Evolutionary conservation across 2,329 filamentous ascomycete genomes (phyloP), one percentile per base, ranked within the genome.

Genomic region (Neonectria punicea): DNA sequence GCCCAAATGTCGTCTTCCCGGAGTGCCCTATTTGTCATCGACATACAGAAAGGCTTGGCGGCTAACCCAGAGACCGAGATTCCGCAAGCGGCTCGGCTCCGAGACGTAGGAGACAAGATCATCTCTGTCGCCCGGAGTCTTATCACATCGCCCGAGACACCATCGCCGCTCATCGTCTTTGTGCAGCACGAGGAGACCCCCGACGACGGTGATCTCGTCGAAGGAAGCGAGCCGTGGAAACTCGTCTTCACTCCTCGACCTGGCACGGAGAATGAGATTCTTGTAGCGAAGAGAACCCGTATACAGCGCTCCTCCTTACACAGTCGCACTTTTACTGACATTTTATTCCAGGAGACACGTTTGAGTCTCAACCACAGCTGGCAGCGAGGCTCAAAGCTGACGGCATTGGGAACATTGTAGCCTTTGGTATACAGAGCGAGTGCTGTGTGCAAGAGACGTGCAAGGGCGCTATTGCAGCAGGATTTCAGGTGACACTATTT

Each of bases 391-490:
- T 43, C 7, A 43, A 11, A 20, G 39, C 39, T 20, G n/a, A 43
- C 1, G 39, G 39, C 3, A 43, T 43, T 43, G n/a, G 5, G 4
- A 43, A 58, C 0, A 65, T 68, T 20, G 43, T 67, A 6, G 61
- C 44, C 2, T 68, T 67, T 44, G 66, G 66, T 2, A 49, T 67
- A 9, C 66, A 67, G 47, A 68, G 66, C 18, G 65, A 68, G 36
- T 68, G 65, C 36, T 68, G 66, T 28, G 65, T 68, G 10, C 32
- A 61, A 8, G 55, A 61, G 47, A 68, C 66, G 5, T 61, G 65
- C 25, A 67, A 61, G 30, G 66, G 66, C 18, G 65, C 65, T 8
- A 61, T 68, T 16, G 53, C 34, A 14, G 65, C 65, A 8, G 66
- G 66, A n/a, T 61, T 68, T 20, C 22, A 56, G 22, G 49, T 61